A percentile compares a stretch with the other conserved stretches of the same genome.
These are phyloP conservation scores for Arachnopeziza araneosa DNA, from an alignment of 2,329 filamentous ascomycete genomes.

Conservation along the genomic window DNA sequence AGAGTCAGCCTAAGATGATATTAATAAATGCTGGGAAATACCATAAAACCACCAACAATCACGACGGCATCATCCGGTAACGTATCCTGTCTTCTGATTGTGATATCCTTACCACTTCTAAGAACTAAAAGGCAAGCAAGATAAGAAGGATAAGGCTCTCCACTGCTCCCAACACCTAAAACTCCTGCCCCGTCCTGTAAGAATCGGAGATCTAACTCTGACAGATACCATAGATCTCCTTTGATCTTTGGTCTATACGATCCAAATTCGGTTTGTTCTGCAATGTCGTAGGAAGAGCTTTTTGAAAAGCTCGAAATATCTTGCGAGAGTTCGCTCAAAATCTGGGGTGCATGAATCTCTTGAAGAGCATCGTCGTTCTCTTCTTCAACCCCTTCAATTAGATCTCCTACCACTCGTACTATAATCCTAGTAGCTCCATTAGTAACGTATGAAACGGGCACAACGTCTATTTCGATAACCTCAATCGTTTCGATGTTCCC, in stretches of 20 bases:
- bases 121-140: slow-evolving; percentile 35
- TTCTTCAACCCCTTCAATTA: slow-evolving; percentile 18
- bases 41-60: slow-evolving; percentile 27
- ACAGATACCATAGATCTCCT: slow-evolving; percentile 51
- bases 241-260: slow-evolving; percentile 41
- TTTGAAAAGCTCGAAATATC: slow-evolving; percentile 12
- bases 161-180: slow-evolving; percentile 55
- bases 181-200: slow-evolving; percentile 56
- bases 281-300: slow-evolving; percentile 22
- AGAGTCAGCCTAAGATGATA: background rate
- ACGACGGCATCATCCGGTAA: slow-evolving; percentile 26
- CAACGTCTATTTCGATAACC: slow-evolving; percentile 26
- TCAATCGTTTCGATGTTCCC: slow-evolving; percentile 24
- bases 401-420: slow-evolving; percentile 27
- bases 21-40: slow-evolving; percentile 1
- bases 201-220: slow-evolving; percentile 51
- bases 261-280: slow-evolving; percentile 19
- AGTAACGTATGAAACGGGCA: slow-evolving; percentile 27
- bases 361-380: background rate
- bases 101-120: slow-evolving; percentile 21
- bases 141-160: slow-evolving; percentile 41
- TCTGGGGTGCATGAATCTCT: background rate
- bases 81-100: slow-evolving; percentile 25
- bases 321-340: background rate
- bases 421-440: slow-evolving; percentile 25